Evolutionary conservation across 441 rosid species (phyloP), one percentile per base, ranked within the genome.

Genomic region (Arabidopsis lyrata): DNA sequence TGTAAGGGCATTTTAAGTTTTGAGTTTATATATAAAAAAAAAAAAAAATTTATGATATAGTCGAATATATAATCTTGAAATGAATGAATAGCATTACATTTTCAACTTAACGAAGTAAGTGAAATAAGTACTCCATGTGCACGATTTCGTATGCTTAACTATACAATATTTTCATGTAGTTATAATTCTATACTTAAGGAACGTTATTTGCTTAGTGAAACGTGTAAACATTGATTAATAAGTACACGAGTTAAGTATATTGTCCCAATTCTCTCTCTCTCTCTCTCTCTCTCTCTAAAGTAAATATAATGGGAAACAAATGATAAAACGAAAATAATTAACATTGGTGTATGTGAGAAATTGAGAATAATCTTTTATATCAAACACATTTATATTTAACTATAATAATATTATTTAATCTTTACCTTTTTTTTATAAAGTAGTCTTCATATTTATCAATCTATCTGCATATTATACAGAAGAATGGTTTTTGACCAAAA

Each of bases 1-100:
- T 47, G 74, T 76, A 76, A 76, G 70, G 75, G 60, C 66, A 56
- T 54, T 63, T 69, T 29, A 45, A 34, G 74, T 45, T 62, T 36
- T 62, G 11, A 53, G 45, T 31, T 62, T 68, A 16, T 11, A 60
- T n/a, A n/a, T n/a, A n/a, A n/a, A n/a, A n/a, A n/a, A n/a, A n/a
- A n/a, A n/a, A n/a, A n/a, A n/a, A n/a, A n/a, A n/a, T n/a, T 14
- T 27, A 27, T 27, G 24, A 22, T 22, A 22, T 22, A 22, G 24
- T 27, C 31, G 3, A 3, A 42, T 45, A 18, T 29, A n/a, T 67
- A 61, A 53, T 45, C 39, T 16, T 20, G 18, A 20, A 11, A 68
- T 53, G 8, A 41, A 66, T 36, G 54, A 48, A 38, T 56, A 2
- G 39, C 41, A 57, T 34, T 60, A 35, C 39, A 9, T 50, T 32